Evolutionary conservation across 805 yeast genomes (phyloP), one percentile per base, ranked within the genome.

Genomic region (Priceomyces haplophilus): DNA sequence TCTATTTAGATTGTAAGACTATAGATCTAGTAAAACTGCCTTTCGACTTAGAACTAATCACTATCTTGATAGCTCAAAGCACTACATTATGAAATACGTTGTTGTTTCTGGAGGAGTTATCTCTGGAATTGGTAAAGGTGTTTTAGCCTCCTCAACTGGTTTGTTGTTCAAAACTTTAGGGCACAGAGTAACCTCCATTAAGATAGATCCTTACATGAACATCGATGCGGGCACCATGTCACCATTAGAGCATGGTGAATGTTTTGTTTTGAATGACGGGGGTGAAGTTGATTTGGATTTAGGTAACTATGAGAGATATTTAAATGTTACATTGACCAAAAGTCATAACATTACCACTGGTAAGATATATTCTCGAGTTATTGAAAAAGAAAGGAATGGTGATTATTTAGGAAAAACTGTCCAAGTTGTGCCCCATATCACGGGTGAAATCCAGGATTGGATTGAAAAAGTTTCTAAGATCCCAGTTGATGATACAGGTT

Each of bases 181-280:
- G 47, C 77, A 86, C 58, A 83, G 95, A 62, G 98, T 91, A 49
- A 91, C 99, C 3, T 89, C 98, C 12, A 91, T 93, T 73, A 93
- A 93, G 68, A 93, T 93, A 59, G 99, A 93, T 72, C 99, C 99
- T 32, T 93, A 93, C 70, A 87, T 93, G 95, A 93, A 93, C 72
- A 88, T 93, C 54, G 99, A 93, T 72, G 99, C 99, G 31, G 99
- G 99, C 57, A 93, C 99, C 35, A 93, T 93, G 99, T 88, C 97
- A 33, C 99, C 99, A 17, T 75, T 93, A 61, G 99, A 93, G 68
- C 99, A 93, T 63, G 99, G 99, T 56, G 99, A 93, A 69, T 96
- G 96, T 64, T 93, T 93, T 64, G 98, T 93, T 41, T 76, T 93
- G 60, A 87, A 91, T 65, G 99, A 93, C 64, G 99, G 99, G 65